Evolutionary conservation across 768 basidiomycete genomes (phyloP), one percentile per base, ranked within the genome.

Genomic region (Suillus decipiens): DNA sequence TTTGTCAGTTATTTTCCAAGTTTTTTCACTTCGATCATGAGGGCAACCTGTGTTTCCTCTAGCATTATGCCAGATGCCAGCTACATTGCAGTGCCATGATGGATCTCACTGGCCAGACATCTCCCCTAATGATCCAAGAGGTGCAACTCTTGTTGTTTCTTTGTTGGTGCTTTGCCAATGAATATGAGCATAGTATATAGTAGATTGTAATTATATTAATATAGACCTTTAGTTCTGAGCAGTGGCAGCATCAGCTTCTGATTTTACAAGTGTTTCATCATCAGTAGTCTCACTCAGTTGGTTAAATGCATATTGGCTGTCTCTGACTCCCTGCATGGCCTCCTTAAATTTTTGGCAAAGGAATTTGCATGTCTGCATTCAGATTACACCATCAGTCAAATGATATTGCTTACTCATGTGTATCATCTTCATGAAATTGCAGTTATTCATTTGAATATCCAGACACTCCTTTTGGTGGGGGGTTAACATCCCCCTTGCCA

Each of bases 381-480:
- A 2, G 31, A 47, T 45, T 33, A 1, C 14, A n/a, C n/a, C n/a
- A n/a, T 39, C 5, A 19, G 39, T 22, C 3, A 28, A 15, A 10
- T 56, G 41, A 17, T 31, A 28, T 39, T 28, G 3, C 56, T 62
- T 3, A 62, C 61, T 31, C 22, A 72, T 71, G 3, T 39, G 39
- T 2, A 69, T 39, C 53, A 67, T 37, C 58, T 75, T 75, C 56
- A 70, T 41, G 6, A 39, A 39, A 39, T 39, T 39, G 14, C 39
- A 39, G 39, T 39, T 5, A 5, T 15, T 39, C 39, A 41, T 41
- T 41, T 41, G 41, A 17, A 41, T 17, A 4, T 42, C 41, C 5
- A 42, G 17, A 19, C 41, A 42, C 17, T 42, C 41, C 41, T 42
- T 42, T 42, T 6, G 0, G 41, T 42, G 17, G 17, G 41, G 41